phyloP scores from a whole-genome alignment of 768 basidiomycete genomes.

The Mycena leptocephala region DNA sequence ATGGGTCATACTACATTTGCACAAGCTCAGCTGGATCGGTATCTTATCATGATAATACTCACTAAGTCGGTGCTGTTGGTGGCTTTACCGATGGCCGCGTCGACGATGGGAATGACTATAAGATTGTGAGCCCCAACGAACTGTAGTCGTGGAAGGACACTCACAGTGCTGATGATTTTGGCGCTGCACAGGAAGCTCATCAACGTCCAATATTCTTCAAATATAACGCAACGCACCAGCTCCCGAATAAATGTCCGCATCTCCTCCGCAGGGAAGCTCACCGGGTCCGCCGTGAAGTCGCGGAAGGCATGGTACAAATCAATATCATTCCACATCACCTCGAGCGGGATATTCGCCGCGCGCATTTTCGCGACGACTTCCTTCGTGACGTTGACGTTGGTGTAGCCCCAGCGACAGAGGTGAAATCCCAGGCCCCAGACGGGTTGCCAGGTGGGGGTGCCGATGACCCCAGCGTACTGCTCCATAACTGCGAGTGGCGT shows the following conservation, averaged over 20 bases:
- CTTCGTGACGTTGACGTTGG: constrained; percentile 52
- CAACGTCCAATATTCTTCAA: background rate
- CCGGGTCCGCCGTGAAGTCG: constrained; percentile 81
- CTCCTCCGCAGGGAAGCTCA: constrained; percentile 71
- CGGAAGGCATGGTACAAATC: constrained; percentile 80
- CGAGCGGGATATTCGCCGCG: constrained; percentile 82
- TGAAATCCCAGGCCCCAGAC: constrained; percentile 87
- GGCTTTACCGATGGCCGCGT: constrained; percentile 72
- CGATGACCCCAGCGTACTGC: constrained; percentile 80
- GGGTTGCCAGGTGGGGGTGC: constrained; percentile 82
- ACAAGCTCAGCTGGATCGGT: no score
- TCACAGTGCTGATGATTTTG: constrained; percentile 65
- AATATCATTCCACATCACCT: constrained; percentile 90
- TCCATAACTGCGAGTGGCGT: constrained; percentile 73
- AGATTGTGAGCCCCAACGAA: background rate
- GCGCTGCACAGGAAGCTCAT: background rate
- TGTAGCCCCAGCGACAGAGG: constrained; percentile 67
- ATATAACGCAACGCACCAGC: constrained; percentile 64
- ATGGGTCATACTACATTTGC: constrained; percentile 84
- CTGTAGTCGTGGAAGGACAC: constrained; percentile 17
- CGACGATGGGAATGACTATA: constrained; percentile 80
- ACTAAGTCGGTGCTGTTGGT: constrained; percentile 77
- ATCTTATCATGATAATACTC: constrained; percentile 46
- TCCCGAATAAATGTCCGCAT: constrained; percentile 68
- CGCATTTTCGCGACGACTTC: constrained; percentile 66